A percentile compares a stretch with the other conserved stretches of the same genome.
These are phyloP conservation scores for Scytalidium sp. DNA, from an alignment of 2,329 filamentous ascomycete genomes.

Conservation along the genomic window DNA sequence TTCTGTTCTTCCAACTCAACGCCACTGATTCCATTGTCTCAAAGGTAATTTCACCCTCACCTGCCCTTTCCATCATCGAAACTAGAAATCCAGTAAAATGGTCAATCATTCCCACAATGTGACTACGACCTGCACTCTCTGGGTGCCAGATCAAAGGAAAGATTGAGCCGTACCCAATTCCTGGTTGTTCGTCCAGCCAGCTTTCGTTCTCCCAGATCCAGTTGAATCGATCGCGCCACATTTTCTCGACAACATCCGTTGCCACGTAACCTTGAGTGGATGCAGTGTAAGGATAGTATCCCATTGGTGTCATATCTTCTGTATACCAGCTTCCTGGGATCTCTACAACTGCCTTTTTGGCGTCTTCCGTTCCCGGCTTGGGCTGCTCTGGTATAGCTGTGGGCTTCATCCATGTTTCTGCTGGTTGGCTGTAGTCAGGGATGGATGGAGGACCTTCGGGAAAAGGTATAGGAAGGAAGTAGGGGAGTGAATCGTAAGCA, in stretches of 20 bases:
- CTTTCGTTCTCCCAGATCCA: conserved; percentile 44
- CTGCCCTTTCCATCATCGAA: no score
- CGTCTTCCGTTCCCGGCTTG: conserved; percentile 15
- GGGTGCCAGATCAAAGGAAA: conserved; percentile 55
- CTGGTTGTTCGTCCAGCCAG: conserved; percentile 24
- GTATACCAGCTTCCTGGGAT: conserved; percentile 47
- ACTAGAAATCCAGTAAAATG: no score
- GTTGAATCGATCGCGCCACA: conserved; percentile 59
- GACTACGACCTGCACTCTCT: conserved; percentile 58
- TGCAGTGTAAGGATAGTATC: conserved; percentile 40
- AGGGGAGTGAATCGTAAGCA: conserved; percentile 43
- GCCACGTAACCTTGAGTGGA: conserved; percentile 59
- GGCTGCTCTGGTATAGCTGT: conserved; percentile 23
- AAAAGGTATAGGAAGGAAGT: conserved; percentile 39
- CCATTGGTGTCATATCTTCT: conserved; percentile 47
- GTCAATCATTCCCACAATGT: conserved; percentile 50
- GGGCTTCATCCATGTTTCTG: conserved; percentile 44
- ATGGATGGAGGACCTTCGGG: conserved; percentile 32
- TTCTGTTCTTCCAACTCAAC: no score
- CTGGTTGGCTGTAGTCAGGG: conserved; percentile 32
- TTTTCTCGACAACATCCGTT: conserved; percentile 52
- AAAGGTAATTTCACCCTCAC: no score
- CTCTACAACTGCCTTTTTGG: conserved; percentile 34
- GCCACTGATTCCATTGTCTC: no score
- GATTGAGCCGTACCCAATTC: conserved; percentile 33